phyloP scores from a whole-genome alignment of 192 early-diverging fungal species.

The Podochytrium sp. region DNA sequence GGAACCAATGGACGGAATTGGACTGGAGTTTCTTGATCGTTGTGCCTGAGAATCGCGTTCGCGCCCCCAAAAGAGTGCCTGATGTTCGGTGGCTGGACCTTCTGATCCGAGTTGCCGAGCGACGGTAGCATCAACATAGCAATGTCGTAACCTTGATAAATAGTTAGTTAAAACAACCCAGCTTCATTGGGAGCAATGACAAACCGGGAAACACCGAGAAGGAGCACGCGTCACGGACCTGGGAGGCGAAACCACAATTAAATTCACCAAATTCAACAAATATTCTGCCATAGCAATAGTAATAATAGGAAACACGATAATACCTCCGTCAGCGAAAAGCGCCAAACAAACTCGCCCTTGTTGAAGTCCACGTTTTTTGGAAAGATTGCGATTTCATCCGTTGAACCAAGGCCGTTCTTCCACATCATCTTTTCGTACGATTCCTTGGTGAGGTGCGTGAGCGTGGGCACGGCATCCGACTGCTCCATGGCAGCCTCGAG shows the following conservation, averaged over 20 bases:
- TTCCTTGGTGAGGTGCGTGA: constrained; percentile 20
- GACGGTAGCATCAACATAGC: constrained; percentile 43
- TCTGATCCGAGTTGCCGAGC: background rate
- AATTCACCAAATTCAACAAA: background rate
- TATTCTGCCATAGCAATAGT: background rate
- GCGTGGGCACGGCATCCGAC: constrained; percentile 6
- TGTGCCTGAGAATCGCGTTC: constrained; percentile 53
- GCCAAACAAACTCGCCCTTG: constrained; percentile 63
- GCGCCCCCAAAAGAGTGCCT: constrained; percentile 31
- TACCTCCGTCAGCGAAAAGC: constrained; percentile 48
- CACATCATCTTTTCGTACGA: constrained; percentile 46
- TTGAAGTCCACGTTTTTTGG: constrained; percentile 47
- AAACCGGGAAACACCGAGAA: constrained; percentile 66
- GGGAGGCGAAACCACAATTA: background rate
- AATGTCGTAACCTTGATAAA: constrained; percentile 62
- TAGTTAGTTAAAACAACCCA: too few relatives aligned
- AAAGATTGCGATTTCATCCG: constrained; percentile 59
- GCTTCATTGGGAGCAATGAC: too few relatives aligned
- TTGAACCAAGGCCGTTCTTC: constrained; percentile 72
- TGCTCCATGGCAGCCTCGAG: background rate
- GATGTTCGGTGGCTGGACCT: background rate
- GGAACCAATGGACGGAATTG: constrained; percentile 59
- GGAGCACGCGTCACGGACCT: constrained; percentile 44
- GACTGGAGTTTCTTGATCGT: constrained; percentile 51
- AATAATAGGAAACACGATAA: background rate